Conservation (phyloP, 495 filamentous ascomycete species). For the Beverwykella pulmonaria region DNA sequence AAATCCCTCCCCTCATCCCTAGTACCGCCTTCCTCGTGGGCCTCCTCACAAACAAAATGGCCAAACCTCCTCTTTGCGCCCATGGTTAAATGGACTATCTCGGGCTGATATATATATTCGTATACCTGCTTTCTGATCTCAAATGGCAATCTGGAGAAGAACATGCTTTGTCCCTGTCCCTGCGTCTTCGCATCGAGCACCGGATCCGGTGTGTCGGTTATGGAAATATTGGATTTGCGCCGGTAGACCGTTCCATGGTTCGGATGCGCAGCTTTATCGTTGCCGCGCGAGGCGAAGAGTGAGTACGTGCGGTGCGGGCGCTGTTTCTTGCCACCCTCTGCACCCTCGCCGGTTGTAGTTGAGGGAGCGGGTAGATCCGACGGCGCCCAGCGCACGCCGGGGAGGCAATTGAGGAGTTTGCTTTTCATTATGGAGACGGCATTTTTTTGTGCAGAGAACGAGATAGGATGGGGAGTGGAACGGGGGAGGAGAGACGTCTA, state of each 20-base stretch:
- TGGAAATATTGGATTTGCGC: slow-evolving; percentile 16
- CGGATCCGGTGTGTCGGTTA: slow-evolving; percentile 2
- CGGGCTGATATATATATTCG: slow-evolving; percentile 17
- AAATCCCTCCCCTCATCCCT: slow-evolving; percentile 26
- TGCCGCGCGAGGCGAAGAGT: not conserved
- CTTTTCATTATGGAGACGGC: slow-evolving; percentile 1
- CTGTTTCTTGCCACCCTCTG: not conserved
- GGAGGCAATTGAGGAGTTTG: slow-evolving; percentile 20
- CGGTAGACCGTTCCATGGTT: slow-evolving; percentile 7
- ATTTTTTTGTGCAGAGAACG: not conserved
- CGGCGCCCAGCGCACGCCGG: slow-evolving; percentile 27
- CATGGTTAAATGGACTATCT: slow-evolving; percentile 33
- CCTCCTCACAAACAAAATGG: slow-evolving; percentile 36
- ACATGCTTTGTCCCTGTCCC: slow-evolving; percentile 12
- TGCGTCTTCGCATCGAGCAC: slow-evolving; percentile 22
- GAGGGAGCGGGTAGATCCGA: slow-evolving; percentile 17
- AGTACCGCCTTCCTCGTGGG: too few relatives aligned
- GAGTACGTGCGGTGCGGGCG: not conserved
- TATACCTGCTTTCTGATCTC: slow-evolving; percentile 33
- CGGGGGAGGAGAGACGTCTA: not conserved
- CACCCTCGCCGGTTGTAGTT: not conserved
- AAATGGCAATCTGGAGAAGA: slow-evolving; percentile 29
- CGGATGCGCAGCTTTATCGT: not conserved
- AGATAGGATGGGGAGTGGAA: not conserved
- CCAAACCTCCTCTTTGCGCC: slow-evolving; percentile 16